Evolutionary conservation across 2,329 filamentous ascomycete species (phyloP).

Genomic region (Metarhizium brunneum): DNA sequence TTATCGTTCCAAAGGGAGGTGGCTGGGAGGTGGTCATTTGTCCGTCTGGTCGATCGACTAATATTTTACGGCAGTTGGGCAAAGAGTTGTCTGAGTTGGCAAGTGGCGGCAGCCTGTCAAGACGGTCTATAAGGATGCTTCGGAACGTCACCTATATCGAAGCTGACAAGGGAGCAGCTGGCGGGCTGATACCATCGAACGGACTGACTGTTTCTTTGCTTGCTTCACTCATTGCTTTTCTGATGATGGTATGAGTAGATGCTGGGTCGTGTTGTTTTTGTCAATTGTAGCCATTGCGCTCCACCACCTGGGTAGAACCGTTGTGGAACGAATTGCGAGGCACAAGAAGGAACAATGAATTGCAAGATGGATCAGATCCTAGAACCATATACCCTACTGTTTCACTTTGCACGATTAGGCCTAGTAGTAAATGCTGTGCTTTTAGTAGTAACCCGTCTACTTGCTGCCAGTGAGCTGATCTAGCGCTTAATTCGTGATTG

Average conservation of each 20-base stretch:
- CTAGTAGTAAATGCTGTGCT: slow-evolving; percentile 6
- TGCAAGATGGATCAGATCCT: slow-evolving; percentile 3
- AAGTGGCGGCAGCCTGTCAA: slow-evolving; percentile 28
- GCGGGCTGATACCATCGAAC: slow-evolving; percentile 9
- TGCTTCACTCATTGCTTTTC: background rate
- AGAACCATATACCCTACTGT: slow-evolving; percentile 6
- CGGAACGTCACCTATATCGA: slow-evolving; percentile 25
- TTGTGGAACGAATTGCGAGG: no score
- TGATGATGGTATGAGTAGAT: slow-evolving; percentile 2
- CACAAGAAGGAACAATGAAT: background rate
- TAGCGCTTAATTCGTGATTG: background rate
- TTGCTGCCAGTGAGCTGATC: background rate
- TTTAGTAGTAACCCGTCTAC: slow-evolving; percentile 1
- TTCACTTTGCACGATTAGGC: background rate
- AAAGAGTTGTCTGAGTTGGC: slow-evolving; percentile 39
- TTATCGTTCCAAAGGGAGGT: slow-evolving; percentile 56
- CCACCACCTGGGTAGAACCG: background rate
- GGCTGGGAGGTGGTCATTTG: slow-evolving; percentile 76
- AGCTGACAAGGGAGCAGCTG: slow-evolving; percentile 18
- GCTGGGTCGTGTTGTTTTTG: background rate
- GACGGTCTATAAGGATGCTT: slow-evolving; percentile 20
- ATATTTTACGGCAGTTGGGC: slow-evolving; percentile 45
- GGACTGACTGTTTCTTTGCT: slow-evolving; percentile 6
- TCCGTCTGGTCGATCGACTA: slow-evolving; percentile 51
- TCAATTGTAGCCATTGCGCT: background rate